These are phyloP conservation scores for Rhypophila decipiens DNA, from an alignment of 495 filamentous ascomycete genomes.

Conservation along the genomic window DNA sequence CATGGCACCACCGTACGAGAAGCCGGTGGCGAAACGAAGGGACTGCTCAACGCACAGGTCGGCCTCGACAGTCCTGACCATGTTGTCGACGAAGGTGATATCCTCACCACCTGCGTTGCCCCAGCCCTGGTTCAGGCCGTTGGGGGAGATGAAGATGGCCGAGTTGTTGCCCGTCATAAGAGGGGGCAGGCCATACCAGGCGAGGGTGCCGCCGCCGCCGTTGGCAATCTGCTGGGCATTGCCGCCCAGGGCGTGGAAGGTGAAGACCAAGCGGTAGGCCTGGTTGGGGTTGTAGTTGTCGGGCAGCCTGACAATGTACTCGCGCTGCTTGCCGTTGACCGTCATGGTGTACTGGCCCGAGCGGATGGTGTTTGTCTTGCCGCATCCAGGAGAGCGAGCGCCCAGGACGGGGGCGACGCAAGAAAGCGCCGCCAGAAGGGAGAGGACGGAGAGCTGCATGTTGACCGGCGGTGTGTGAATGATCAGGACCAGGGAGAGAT, in stretches of 20 bases:
- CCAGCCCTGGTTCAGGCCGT: constrained; percentile 40
- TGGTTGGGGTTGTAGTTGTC: constrained; percentile 36
- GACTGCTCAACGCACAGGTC: constrained; percentile 39
- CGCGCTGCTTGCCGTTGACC: constrained; percentile 14
- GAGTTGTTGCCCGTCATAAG: constrained; percentile 30
- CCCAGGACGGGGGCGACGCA: constrained; percentile 3
- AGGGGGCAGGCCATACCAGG: constrained; percentile 35
- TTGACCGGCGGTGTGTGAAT: background rate
- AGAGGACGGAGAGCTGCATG: constrained; percentile 5
- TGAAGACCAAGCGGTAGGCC: constrained; percentile 37
- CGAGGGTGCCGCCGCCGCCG: constrained; percentile 13
- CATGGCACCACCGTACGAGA: constrained; percentile 44
- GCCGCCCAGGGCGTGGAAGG: constrained; percentile 32
- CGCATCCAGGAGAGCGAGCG: constrained; percentile 28
- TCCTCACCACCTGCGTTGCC: constrained; percentile 38
- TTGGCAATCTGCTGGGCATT: constrained; percentile 26
- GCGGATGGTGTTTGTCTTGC: constrained; percentile 25
- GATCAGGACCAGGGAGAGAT: too few species aligned
- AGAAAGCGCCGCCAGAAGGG: constrained; percentile 3
- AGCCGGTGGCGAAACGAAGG: constrained; percentile 38
- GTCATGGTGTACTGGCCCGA: constrained; percentile 23
- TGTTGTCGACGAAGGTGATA: constrained; percentile 32
- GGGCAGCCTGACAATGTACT: constrained; percentile 35
- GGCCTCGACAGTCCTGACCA: constrained; percentile 27
- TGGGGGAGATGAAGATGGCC: constrained; percentile 37